Evolutionary conservation across 2,329 filamentous ascomycete genomes (phyloP), one percentile per base, ranked within the genome.

Genomic region (Nemania sp.): DNA sequence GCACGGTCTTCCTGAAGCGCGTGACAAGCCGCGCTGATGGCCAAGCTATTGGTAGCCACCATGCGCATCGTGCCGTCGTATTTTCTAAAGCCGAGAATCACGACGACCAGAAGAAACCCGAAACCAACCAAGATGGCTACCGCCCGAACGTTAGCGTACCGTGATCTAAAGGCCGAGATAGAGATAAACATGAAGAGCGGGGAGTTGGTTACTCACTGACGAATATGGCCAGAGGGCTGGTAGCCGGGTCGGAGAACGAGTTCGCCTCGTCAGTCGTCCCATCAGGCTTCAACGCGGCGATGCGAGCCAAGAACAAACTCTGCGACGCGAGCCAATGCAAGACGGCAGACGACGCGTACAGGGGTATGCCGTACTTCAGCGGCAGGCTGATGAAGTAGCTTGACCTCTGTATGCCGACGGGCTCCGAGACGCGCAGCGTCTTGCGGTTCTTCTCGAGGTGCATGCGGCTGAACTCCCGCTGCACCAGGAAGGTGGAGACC

Each of bases 271-370:
- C 69, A 1, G 65, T 45, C 2, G 12, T n/a, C 0, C 70, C 72
- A 10, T 67, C 58, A 1, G 69, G 66, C 2, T 46, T 9, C 37
- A 74, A 9, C 1, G 71, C 72, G 1, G 68, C 69, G 18, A 79
- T 75, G 2, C 75, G 69, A 0, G 76, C 76, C 0, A 81, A 63
- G 67, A 81, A 83, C 1, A 81, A 60, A 45, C 75, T 76, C 59
- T 81, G 78, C 0, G 80, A 83, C 3, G 80, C 71, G 5, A 83
- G 70, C 80, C 80, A 83, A 64, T 83, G 80, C 54, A 82, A 68
- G 1, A 79, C 3, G 0, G 69, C 73, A 1, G 72, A 75, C 1
- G 66, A 62, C 0, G 67, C 59, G 1, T 77, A 69, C 1, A 81
- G 65, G 0, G 79, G 76, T 0, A 82, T 53, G 0, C 74, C 75